These are phyloP conservation scores for Nemophila menziesii DNA, from an alignment of 257 asterid genomes.

Conservation along the genomic window DNA sequence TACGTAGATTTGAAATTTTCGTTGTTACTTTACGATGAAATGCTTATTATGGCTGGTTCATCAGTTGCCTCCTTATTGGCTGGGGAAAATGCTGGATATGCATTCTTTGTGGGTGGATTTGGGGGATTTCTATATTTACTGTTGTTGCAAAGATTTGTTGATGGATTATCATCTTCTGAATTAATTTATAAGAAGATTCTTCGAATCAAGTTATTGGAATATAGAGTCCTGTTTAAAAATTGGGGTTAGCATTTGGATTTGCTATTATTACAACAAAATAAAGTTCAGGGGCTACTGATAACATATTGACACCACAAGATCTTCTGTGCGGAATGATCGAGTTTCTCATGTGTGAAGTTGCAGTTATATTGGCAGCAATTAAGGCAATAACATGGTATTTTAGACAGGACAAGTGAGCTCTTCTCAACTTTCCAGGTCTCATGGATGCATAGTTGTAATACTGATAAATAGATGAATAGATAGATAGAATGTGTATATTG, in stretches of 20 bases:
- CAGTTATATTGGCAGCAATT: slow-evolving; percentile 65
- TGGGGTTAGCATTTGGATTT: slow-evolving; percentile 38
- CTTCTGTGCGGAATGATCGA: slow-evolving; percentile 64
- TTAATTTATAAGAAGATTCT: slow-evolving; percentile 21
- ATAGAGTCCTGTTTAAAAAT: slow-evolving; percentile 24
- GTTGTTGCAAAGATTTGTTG: slow-evolving; percentile 64
- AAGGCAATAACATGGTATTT: slow-evolving; percentile 33
- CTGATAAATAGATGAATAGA: not conserved
- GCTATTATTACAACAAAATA: slow-evolving; percentile 25
- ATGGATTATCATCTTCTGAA: slow-evolving; percentile 37
- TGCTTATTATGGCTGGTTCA: slow-evolving; percentile 49
- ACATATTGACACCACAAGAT: slow-evolving; percentile 45
- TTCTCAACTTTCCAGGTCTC: not conserved
- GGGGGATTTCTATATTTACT: slow-evolving; percentile 57
- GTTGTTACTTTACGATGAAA: slow-evolving; percentile 45
- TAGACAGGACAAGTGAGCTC: slow-evolving; percentile 20
- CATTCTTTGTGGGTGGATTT: slow-evolving; percentile 62
- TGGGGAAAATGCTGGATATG: slow-evolving; percentile 34
- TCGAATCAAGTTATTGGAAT: slow-evolving; percentile 17
- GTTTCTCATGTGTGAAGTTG: slow-evolving; percentile 64
- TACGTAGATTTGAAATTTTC: slow-evolving; percentile 60
- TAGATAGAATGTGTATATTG: not conserved
- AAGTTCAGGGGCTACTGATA: slow-evolving; percentile 33
- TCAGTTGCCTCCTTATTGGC: slow-evolving; percentile 27
- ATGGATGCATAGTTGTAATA: slow-evolving; percentile 2